phyloP scores from a whole-genome alignment of 495 filamentous ascomycete genomes.

The Trypethelium eluteriae region DNA sequence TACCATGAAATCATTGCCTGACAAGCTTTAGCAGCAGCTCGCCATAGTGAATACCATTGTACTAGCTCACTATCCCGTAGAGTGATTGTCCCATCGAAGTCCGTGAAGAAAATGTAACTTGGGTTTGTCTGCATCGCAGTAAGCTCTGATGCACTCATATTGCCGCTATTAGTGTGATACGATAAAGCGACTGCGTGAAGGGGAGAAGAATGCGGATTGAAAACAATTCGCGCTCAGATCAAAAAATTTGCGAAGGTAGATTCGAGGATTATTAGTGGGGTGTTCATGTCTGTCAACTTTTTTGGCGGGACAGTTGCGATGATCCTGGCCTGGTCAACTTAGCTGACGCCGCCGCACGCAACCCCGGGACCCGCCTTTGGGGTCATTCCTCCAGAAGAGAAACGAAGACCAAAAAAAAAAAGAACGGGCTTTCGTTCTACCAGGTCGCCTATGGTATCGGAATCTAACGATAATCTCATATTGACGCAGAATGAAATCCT shows the following conservation, averaged over 20 bases:
- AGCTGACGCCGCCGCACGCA: no score
- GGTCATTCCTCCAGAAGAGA: neutral
- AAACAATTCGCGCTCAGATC: no score
- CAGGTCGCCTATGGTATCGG: no score
- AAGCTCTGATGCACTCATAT: slow-evolving; percentile 19
- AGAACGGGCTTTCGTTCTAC: no score
- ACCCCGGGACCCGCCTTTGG: neutral
- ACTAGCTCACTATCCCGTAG: slow-evolving; percentile 62
- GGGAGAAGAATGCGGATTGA: no score
- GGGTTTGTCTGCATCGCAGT: slow-evolving; percentile 27
- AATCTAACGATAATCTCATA: no score
- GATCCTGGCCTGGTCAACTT: no score
- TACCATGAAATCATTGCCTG: slow-evolving; percentile 84
- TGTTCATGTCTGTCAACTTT: neutral
- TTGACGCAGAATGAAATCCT: neutral
- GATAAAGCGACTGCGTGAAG: no score
- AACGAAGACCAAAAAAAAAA: no score
- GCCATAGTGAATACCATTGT: slow-evolving; percentile 3
- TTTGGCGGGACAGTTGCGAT: neutral
- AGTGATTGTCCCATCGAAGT: slow-evolving; percentile 96
- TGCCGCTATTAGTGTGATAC: neutral
- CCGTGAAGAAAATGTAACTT: slow-evolving; percentile 92
- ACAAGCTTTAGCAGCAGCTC: slow-evolving; percentile 11
- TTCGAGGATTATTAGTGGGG: neutral
- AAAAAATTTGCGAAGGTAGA: neutral